phyloP scores from a whole-genome alignment of 768 basidiomycete genomes.

The Panaeolus papilionaceus region DNA sequence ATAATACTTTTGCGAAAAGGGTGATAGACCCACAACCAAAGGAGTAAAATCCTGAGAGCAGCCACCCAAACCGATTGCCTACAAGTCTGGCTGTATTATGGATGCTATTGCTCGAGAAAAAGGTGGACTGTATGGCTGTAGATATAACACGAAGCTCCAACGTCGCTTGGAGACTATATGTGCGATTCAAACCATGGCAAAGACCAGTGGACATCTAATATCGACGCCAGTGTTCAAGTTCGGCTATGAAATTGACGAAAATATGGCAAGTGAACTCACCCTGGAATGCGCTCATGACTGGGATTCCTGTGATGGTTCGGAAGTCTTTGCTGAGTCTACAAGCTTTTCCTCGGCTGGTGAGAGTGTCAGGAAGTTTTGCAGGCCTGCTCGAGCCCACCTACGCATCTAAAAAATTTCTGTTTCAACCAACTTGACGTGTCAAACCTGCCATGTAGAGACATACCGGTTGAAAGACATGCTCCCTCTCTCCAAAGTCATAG shows the following conservation, averaged over 20 bases:
- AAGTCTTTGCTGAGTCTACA: constrained; percentile 25
- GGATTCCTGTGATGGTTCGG: constrained; percentile 14
- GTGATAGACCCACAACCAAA: neutral
- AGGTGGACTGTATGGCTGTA: neutral
- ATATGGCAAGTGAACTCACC: neutral
- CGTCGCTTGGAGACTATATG: neutral
- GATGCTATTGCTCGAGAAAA: neutral
- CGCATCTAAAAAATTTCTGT: constrained; percentile 48
- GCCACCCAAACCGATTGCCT: neutral
- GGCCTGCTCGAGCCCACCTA: constrained; percentile 59
- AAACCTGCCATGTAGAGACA: constrained; percentile 29
- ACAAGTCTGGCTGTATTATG: neutral
- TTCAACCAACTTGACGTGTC: constrained; percentile 5
- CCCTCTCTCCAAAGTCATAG: constrained; percentile 72
- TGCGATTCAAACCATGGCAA: neutral
- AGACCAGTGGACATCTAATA: neutral
- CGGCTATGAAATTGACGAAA: neutral
- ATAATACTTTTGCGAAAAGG: neutral
- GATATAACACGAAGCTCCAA: neutral
- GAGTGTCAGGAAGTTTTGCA: constrained; percentile 60
- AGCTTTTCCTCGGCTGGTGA: constrained; percentile 62
- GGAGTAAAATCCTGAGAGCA: neutral
- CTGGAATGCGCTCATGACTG: constrained; percentile 23
- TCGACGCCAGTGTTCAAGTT: neutral
- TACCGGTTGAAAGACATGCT: constrained; percentile 75